phyloP scores from a whole-genome alignment of 768 basidiomycete genomes.

The Russula virescens region DNA sequence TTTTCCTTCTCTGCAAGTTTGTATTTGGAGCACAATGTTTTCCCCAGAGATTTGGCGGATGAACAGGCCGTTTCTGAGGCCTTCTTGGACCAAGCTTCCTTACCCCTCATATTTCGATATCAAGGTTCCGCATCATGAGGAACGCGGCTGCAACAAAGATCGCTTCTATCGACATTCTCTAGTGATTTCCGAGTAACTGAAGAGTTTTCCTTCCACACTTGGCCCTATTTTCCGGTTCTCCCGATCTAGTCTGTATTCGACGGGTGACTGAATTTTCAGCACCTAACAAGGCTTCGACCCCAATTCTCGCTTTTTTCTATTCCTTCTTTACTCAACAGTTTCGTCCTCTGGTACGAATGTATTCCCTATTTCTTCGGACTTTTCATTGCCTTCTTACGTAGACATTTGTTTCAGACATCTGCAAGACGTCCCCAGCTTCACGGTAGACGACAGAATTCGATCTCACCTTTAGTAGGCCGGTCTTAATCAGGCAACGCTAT shows the following conservation, averaged over 20 bases:
- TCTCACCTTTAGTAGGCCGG: not conserved
- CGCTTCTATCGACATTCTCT: not conserved
- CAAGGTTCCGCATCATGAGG: not conserved
- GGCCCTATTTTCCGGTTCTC: not conserved
- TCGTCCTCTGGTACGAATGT: not conserved
- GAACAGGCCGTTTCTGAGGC: no score
- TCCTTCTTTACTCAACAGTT: no score
- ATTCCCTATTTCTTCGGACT: not conserved
- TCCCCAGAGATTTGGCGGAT: not conserved
- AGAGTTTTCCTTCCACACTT: not conserved
- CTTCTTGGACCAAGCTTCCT: not conserved
- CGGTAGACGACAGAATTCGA: not conserved
- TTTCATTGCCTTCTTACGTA: not conserved
- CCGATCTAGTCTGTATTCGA: no score
- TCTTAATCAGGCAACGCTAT: not conserved
- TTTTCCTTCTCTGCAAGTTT: not conserved
- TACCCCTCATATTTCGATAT: not conserved
- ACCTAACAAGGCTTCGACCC: no score
- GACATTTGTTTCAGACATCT: no score
- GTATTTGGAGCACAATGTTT: not conserved
- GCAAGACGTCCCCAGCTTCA: not conserved
- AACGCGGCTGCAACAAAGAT: not conserved
- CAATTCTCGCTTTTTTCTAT: no score
- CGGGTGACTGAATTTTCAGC: no score
- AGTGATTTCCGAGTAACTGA: not conserved